Base-by-base conservation (phyloP, 371 early-diverging fungal species). In the Entomophthora muscae region DNA sequence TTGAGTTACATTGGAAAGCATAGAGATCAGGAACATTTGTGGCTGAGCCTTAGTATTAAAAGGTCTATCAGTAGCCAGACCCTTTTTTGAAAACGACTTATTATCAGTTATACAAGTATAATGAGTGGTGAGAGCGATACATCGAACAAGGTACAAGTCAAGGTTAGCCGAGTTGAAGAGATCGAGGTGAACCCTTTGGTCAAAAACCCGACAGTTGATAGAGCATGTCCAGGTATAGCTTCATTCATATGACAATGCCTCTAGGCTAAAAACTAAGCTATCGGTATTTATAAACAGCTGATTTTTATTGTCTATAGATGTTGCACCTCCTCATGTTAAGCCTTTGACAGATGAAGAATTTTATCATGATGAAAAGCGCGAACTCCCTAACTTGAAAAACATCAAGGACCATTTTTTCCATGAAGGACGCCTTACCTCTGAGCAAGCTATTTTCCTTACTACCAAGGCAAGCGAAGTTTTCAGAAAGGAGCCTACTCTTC, bases 341-440 rank as follows among this genome's bases (percentile, higher is more conserved):
- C 69, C 69, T 27, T 77, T 78, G 7, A 76, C 76, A 1, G 69
- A 78, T 59, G 77, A 80, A 23, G 75, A 81, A 67, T 76, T 73
- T 52, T 75, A 66, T 61, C 66, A 88, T 70, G 66, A 81, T 73
- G 73, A 81, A 71, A 73, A 82, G 69, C 75, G 80, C 74, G 79
- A 78, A 73, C 74, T 85, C 64, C 93, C 93, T 80, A 92, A 68
- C 69, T 86, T 52, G 83, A 71, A 23, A 90, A 90, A 66, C 73
- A 95, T 63, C 88, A 84, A 70, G 76, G 85, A 62, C 91, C 91
- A 70, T 57, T 94, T 94, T 95, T 76, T 82, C 65, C 78, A 81
- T 59, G 95, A 97, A 71, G 98, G 98, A 7, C 78, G 93, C 31
- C 75, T 95, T 63, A 84, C 90, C 13, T 87, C 91, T 73, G 83